Percentiles rank a stretch among this genome's conserved stretches.
These are phyloP conservation scores for Apophysomyces elegans DNA, from an alignment of 371 early-diverging fungal species.

Conservation along the genomic window DNA sequence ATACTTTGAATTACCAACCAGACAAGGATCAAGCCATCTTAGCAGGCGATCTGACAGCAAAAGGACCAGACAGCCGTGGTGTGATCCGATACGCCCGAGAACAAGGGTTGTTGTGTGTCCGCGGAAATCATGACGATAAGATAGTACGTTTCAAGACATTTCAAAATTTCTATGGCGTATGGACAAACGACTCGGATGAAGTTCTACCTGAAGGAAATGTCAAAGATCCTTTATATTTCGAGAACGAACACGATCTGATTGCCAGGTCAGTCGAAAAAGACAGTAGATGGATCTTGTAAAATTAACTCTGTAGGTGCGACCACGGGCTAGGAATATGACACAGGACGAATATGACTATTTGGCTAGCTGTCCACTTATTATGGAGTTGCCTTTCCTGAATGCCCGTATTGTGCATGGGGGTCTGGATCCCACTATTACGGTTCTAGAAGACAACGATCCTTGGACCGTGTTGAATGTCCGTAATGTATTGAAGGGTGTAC, in stretches of 20 bases:
- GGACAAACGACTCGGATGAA: slow-evolving; percentile 29
- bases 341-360: slow-evolving; percentile 62
- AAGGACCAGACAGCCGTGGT: slow-evolving; percentile 69
- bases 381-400: slow-evolving; percentile 57
- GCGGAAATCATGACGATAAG: slow-evolving; percentile 83
- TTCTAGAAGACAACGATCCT: slow-evolving; percentile 51
- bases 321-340: slow-evolving; percentile 39
- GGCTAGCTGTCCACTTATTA: slow-evolving; percentile 60
- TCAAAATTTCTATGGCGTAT: slow-evolving; percentile 30
- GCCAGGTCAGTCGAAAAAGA: slow-evolving; percentile 35
- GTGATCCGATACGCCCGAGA: slow-evolving; percentile 61
- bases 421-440: slow-evolving; percentile 55
- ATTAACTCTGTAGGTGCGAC: no score
- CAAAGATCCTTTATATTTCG: slow-evolving; percentile 45
- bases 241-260: slow-evolving; percentile 44
- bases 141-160: slow-evolving; percentile 67
- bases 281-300: no score
- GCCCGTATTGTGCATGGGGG: slow-evolving; percentile 73
- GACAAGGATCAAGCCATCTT: slow-evolving; percentile 61
- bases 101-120: slow-evolving; percentile 62
- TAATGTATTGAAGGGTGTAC: slow-evolving; percentile 51
- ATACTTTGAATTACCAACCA: slow-evolving; percentile 44
- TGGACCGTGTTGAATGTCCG: slow-evolving; percentile 66
- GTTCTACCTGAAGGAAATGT: slow-evolving; percentile 42
- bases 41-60: slow-evolving; percentile 73